These are phyloP conservation scores for Scutellaria minor DNA, from an alignment of 257 asterid genomes.

Conservation along the genomic window DNA sequence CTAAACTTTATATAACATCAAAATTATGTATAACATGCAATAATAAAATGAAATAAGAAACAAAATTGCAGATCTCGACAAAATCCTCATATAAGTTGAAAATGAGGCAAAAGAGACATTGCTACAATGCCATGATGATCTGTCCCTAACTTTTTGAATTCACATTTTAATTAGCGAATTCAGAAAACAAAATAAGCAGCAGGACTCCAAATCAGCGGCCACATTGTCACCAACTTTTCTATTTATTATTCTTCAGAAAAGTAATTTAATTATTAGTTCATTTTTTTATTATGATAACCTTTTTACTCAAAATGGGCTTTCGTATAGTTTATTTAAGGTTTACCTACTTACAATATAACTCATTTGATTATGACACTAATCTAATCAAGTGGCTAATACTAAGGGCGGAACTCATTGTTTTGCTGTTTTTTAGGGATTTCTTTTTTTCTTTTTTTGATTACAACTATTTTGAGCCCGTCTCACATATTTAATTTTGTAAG, in stretches of 20 bases:
- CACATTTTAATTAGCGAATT: slow-evolving; percentile 25
- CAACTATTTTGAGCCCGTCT: no score
- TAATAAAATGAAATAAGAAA: not conserved
- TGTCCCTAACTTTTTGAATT: slow-evolving; percentile 28
- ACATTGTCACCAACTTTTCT: slow-evolving; percentile 37
- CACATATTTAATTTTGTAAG: no score
- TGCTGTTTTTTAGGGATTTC: not conserved
- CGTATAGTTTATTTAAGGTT: slow-evolving; percentile 4
- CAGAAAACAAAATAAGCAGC: slow-evolving; percentile 24
- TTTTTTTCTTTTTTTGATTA: not conserved
- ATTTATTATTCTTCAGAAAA: not conserved
- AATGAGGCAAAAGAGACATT: slow-evolving; percentile 29
- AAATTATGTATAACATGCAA: not conserved
- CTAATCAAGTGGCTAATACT: slow-evolving; percentile 46
- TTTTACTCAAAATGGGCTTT: slow-evolving; percentile 22
- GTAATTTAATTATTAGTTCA: not conserved
- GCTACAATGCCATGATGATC: slow-evolving; percentile 19
- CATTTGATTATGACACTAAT: slow-evolving; percentile 34
- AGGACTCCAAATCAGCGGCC: slow-evolving; percentile 42
- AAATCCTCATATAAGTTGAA: not conserved
- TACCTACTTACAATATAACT: slow-evolving; percentile 11
- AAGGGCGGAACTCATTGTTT: slow-evolving; percentile 48
- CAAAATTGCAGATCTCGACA: not conserved
- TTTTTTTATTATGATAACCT: not conserved
- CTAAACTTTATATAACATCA: no score